phyloP scores from a whole-genome alignment of 768 basidiomycete genomes.

The Lyophyllum decastes region DNA sequence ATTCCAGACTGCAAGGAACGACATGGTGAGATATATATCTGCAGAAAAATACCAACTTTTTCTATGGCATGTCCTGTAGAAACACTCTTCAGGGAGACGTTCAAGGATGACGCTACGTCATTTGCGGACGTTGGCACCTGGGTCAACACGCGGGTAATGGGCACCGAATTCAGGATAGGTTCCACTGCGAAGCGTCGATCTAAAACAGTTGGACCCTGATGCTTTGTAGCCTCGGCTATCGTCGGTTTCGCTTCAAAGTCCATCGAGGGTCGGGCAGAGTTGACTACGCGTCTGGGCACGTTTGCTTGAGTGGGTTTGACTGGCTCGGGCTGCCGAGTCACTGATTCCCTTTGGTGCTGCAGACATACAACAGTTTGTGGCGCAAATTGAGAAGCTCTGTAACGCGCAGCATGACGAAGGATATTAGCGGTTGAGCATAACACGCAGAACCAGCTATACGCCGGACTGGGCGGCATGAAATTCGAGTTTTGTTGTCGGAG shows the following conservation, averaged over 20 bases:
- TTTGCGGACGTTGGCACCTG: background rate
- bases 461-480: constrained; percentile 68
- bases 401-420: constrained; percentile 59
- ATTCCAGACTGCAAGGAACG: background rate
- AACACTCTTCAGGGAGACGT: background rate
- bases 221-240: background rate
- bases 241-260: background rate
- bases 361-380: constrained; percentile 20
- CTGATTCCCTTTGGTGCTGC: constrained; percentile 7
- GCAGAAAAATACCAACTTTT: background rate
- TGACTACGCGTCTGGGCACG: background rate
- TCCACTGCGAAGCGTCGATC: background rate
- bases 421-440: constrained; percentile 61
- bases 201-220: background rate
- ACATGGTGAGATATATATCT: background rate
- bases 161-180: background rate
- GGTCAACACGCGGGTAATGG: background rate
- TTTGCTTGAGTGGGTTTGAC: background rate
- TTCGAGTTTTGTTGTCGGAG: background rate
- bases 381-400: constrained; percentile 47
- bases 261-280: background rate
- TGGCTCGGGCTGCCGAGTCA: background rate
- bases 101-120: background rate
- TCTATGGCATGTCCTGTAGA: background rate
- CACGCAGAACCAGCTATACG: constrained; percentile 74